These are phyloP conservation scores for Ampelocalamus luodianensis DNA, from an alignment of 176 grass and related monocot genomes.

Conservation along the genomic window DNA sequence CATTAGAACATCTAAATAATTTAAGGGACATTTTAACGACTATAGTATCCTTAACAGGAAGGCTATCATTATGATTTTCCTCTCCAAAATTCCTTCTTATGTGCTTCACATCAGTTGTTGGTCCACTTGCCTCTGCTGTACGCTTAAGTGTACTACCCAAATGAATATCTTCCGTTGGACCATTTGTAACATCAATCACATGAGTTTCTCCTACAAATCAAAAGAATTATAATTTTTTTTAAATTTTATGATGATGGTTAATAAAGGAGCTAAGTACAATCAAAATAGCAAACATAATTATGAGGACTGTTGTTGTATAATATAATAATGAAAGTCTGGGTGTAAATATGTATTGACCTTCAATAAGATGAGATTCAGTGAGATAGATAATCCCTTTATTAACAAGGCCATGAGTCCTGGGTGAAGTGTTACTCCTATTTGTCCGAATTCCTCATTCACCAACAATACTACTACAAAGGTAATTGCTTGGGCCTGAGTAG, in stretches of 20 bases:
- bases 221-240: slow-evolving; percentile 22
- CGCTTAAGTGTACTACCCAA: slow-evolving; percentile 51
- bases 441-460: slow-evolving; percentile 58
- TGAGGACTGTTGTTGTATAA: neutral
- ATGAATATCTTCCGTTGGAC: slow-evolving; percentile 44
- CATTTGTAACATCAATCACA: slow-evolving; percentile 60
- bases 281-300: neutral
- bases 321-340: slow-evolving; percentile 1
- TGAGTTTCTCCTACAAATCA: slow-evolving; percentile 58
- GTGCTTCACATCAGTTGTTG: slow-evolving; percentile 35
- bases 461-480: slow-evolving; percentile 35
- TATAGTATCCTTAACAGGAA: slow-evolving; percentile 50
- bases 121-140: slow-evolving; percentile 34
- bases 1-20: slow-evolving; percentile 26
- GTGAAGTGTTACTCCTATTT: slow-evolving; percentile 55
- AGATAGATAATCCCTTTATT: slow-evolving; percentile 34
- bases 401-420: slow-evolving; percentile 44
- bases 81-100: slow-evolving; percentile 39
- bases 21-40: slow-evolving; percentile 49
- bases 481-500: slow-evolving; percentile 41
- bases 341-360: slow-evolving; percentile 42
- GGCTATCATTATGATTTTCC: slow-evolving; percentile 23
- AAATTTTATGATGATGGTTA: slow-evolving; percentile 6
- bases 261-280: neutral
- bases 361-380: slow-evolving; percentile 44